Evolutionary conservation across 1,139 yeast genomes (phyloP), one percentile per base, ranked within the genome.

Genomic region (Yamadazyma songkhlaensis): DNA sequence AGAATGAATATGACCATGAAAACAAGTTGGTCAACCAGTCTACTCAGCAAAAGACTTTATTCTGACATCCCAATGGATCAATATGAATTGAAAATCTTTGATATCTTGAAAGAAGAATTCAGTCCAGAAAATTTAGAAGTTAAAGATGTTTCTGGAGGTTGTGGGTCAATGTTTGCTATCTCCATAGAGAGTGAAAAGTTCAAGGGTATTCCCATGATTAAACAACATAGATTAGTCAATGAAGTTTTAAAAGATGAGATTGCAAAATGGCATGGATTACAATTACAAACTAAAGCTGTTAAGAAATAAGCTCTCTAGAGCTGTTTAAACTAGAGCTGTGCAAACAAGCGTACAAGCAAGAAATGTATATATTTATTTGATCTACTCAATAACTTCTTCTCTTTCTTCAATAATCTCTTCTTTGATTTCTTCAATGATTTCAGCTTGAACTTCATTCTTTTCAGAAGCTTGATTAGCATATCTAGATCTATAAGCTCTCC

Each of bases 151-250:
- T 82, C 94, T 20, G 97, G 77, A 15, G 98, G 99, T 0, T 94
- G 98, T 64, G 99, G 99, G 0, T 89, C 97, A 3, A 92, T 92
- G 97, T 94, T 88, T 64, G 89, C 96, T 32, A 92, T 92, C 36
- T 68, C 75, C 43, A 77, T 94, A 15, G 85, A 81, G 29, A 83
- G 95, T 40, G 70, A 68, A 2, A 68, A 78, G 53, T 92, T 92
- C 63, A 79, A 84, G 50, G 96, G 95, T 0, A 57, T 86, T 31
- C 69, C 87, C 3, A 86, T 87, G 81, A 74, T 92, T 47, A 89
- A 89, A 56, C 99, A 92, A 60, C 98, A 92, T 56, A 74, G 96
- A 45, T 61, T 90, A 53, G 97, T 92, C 17, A 92, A 92, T 61
- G 79, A 79, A 40, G 70, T 82, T 3, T 69, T 92, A 49, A 82